Percentiles rank a stretch among this genome's conserved stretches.
phyloP scores from a whole-genome alignment of 805 yeast genomes.

The Lipomyces starkeyi region DNA sequence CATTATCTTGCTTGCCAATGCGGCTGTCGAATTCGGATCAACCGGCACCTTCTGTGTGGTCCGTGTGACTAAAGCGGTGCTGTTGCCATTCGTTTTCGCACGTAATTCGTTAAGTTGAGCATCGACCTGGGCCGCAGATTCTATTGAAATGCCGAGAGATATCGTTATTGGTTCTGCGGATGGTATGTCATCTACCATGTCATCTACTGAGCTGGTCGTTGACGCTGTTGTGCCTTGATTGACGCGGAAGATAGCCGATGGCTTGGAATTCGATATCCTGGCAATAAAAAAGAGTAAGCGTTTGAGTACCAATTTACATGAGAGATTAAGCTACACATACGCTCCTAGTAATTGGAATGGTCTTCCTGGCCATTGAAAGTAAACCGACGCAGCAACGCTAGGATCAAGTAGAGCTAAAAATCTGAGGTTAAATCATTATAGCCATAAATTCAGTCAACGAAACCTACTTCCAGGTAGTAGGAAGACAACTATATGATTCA shows the following conservation, averaged over 20 bases:
- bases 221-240: slow-evolving; percentile 49
- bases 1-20: slow-evolving; percentile 83
- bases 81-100: slow-evolving; percentile 37
- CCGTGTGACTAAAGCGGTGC: slow-evolving; percentile 43
- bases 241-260: slow-evolving; percentile 88
- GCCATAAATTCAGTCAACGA: neutral
- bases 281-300: neutral
- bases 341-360: slow-evolving; percentile 49
- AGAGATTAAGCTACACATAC: slow-evolving; percentile 46
- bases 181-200: slow-evolving; percentile 59
- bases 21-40: slow-evolving; percentile 57
- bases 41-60: slow-evolving; percentile 44
- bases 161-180: slow-evolving; percentile 48
- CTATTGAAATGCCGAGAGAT: slow-evolving; percentile 87
- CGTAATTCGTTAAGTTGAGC: slow-evolving; percentile 57
- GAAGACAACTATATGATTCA: slow-evolving; percentile 83
- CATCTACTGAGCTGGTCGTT: slow-evolving; percentile 51
- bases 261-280: slow-evolving; percentile 59
- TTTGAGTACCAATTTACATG: slow-evolving; percentile 48
- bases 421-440: neutral
- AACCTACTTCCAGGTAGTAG: slow-evolving; percentile 78
- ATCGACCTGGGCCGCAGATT: slow-evolving; percentile 72
- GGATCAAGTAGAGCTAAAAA: slow-evolving; percentile 55
- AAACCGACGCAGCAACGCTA: slow-evolving; percentile 79
- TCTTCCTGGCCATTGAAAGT: slow-evolving; percentile 76